A percentile compares a stretch with the other conserved stretches of the same genome.
phyloP scores from a whole-genome alignment of 305 asterid genomes.

The Euphrasia arctica region DNA sequence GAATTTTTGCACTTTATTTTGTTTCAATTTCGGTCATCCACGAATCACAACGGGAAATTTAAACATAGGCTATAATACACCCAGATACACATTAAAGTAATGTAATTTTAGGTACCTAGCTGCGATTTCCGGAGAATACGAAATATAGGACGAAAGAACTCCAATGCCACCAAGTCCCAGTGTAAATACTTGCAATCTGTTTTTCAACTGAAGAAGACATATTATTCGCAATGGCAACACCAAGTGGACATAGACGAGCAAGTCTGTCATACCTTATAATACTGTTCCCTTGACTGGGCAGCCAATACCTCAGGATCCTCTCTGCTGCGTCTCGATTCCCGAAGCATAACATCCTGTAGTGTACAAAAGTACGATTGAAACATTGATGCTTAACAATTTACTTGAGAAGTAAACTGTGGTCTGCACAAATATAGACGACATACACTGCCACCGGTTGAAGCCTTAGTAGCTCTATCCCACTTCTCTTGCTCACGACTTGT shows the following conservation, averaged over 20 bases:
- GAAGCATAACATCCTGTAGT: slow-evolving; percentile 69
- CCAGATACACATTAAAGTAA: not conserved
- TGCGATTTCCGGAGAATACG: slow-evolving; percentile 84
- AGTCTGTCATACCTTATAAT: slow-evolving; percentile 52
- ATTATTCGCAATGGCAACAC: slow-evolving; percentile 10
- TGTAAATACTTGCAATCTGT: slow-evolving; percentile 71
- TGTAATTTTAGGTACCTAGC: slow-evolving; percentile 49
- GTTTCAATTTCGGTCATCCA: too few relatives aligned
- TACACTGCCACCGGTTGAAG: slow-evolving; percentile 97
- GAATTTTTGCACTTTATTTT: too few relatives aligned
- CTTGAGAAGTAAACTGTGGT: slow-evolving; percentile 1
- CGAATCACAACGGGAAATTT: too few relatives aligned
- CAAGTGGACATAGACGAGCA: slow-evolving; percentile 11
- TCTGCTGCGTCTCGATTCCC: slow-evolving; percentile 62
- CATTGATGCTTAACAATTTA: slow-evolving; percentile 7
- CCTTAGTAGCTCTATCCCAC: slow-evolving; percentile 88
- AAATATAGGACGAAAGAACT: slow-evolving; percentile 60
- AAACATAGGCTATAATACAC: too few relatives aligned
- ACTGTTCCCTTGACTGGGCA: slow-evolving; percentile 85
- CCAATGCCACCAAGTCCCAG: slow-evolving; percentile 82
- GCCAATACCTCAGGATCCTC: slow-evolving; percentile 87
- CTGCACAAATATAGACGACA: slow-evolving; percentile 25
- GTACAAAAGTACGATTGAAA: not conserved
- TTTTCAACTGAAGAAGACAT: slow-evolving; percentile 60
- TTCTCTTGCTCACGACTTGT: slow-evolving; percentile 90